Evolutionary conservation across 2,329 filamentous ascomycete genomes (phyloP).

Genomic region (Fonsecaea pugnacius): DNA sequence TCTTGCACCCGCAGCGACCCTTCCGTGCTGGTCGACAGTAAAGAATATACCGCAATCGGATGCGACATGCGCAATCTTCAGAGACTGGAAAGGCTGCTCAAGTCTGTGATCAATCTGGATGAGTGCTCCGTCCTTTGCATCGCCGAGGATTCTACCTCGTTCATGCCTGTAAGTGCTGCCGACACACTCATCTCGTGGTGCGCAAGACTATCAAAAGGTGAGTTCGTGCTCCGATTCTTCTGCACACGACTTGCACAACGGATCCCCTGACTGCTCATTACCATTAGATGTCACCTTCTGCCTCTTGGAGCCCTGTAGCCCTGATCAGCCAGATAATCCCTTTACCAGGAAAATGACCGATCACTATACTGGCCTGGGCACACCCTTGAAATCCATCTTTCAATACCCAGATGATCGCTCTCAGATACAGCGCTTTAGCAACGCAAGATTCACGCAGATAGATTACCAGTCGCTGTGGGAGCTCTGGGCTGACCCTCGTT

Average conservation of each 20-base stretch:
- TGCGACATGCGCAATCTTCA: conserved; percentile 64
- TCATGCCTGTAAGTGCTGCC: conserved; percentile 76
- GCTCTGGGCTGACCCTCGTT: conserved; percentile 72
- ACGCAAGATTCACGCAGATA: conserved; percentile 68
- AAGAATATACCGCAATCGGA: conserved; percentile 35
- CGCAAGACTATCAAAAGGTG: conserved; percentile 69
- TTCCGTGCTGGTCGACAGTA: conserved; percentile 25
- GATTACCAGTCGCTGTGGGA: conserved; percentile 76
- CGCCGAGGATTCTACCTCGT: conserved; percentile 88
- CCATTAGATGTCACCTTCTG: conserved; percentile 71
- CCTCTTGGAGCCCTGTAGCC: conserved; percentile 82
- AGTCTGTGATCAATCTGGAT: conserved; percentile 60
- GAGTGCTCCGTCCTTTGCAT: conserved; percentile 74
- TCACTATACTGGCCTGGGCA: conserved; percentile 34
- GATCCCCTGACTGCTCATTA: background rate
- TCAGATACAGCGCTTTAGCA: conserved; percentile 70
- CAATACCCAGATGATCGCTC: conserved; percentile 67
- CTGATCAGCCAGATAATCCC: conserved; percentile 75
- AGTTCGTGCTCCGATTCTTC: conserved; percentile 32
- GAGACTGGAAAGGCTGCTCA: conserved; percentile 64
- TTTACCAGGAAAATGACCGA: conserved; percentile 59
- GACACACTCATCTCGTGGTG: conserved; percentile 81
- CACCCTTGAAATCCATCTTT: conserved; percentile 48
- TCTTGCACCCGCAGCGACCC: background rate
- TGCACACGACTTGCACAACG: background rate